Base-by-base conservation (phyloP, 495 filamentous ascomycete genomes). In the Penicillium simplicissimum region DNA sequence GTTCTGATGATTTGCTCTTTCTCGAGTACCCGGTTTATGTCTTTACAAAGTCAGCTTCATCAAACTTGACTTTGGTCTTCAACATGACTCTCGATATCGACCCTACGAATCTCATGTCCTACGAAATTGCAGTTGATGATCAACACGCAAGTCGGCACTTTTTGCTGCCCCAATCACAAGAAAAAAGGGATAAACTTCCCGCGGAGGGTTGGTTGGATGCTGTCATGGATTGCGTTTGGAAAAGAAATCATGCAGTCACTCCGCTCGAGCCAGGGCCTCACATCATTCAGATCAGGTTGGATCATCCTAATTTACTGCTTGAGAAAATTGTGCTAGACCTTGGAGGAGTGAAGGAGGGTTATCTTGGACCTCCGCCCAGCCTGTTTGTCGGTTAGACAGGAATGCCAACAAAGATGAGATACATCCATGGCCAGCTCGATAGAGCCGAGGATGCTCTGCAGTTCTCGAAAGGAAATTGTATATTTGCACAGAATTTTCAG, bases 291-390 rank as follows among this genome's bases (percentile, higher is more conserved):
- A 19, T 91, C 21, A 87, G 85, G 83, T 77, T 82, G 25, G 59
- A 59, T 14, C 65, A 88, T 75, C 81, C 86, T 40, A 85, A 84
- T 21, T 74, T 90, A 2, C 76, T 89, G n/a, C 76, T 92, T 48
- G 85, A 90, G 76, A 90, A 88, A 74, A 75, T 90, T 34, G 76
- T 90, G 8, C 52, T 91, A 4, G 79, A 92, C 71, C 62, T 91
- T 51, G 89, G 88, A 1, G 88, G 88, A n/a, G 83, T 90, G 8
- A 75, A 84, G 54, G 69, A 75, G 31, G 86, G 82, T 53, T 91
- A 90, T 70, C 69, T 90, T 42, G 89, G 88, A 1, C 88, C 89
- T 56, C 87, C 88, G 11, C 15, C 40, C 2, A 67, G 65, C 33
- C 51, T 33, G 10, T 38, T 21, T 28, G 33, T 45, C 8, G 4